Evolutionary conservation across 768 basidiomycete species (phyloP), one percentile per base, ranked within the genome.

Genomic region (Termitomyces sp.): DNA sequence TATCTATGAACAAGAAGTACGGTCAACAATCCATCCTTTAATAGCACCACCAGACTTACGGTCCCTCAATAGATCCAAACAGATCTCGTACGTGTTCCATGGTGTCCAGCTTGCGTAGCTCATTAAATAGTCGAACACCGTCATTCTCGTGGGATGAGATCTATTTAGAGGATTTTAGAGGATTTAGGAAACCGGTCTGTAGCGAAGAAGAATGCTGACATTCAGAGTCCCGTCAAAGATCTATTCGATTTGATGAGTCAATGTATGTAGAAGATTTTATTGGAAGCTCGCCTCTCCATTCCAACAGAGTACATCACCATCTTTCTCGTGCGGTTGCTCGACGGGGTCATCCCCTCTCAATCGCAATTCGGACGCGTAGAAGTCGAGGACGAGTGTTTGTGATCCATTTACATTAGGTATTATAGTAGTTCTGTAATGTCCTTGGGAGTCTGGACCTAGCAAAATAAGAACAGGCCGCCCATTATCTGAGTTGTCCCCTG

Each of bases 171-270:
- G 42, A n/a, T 47, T 22, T 23, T 38, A 36, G 3, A 36, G 29
- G 42, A n/a, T 47, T 43, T 32, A 51, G 27, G 32, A 12, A 46
- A 55, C 13, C 23, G 11, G 33, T 55, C 16, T 38, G 16, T 23
- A n/a, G 20, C 1, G 33, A 18, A 16, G 15, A 36, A 12, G 27
- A 48, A 22, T 33, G 64, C 77, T 53, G 51, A 89, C 91, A 67
- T 87, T 73, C n/a, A 91, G 25, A n/a, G n/a, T 63, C 6, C 92
- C 92, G 59, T 89, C 85, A 59, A 95, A 94, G 25, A 94, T 76
- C 78, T 79, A 36, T 52, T 50, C 12, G 29, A 11, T 16, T 40
- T 18, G 6, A 29, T 53, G 11, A 56, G 49, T 22, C 31, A 32
- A 13, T 45, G n/a, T 18, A 27, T 1, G 16, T 7, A 20, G 4